A percentile compares a stretch with the other conserved stretches of the same genome.
phyloP scores from a whole-genome alignment of 2,329 filamentous ascomycete genomes.

The Xylariaceae sp. region DNA sequence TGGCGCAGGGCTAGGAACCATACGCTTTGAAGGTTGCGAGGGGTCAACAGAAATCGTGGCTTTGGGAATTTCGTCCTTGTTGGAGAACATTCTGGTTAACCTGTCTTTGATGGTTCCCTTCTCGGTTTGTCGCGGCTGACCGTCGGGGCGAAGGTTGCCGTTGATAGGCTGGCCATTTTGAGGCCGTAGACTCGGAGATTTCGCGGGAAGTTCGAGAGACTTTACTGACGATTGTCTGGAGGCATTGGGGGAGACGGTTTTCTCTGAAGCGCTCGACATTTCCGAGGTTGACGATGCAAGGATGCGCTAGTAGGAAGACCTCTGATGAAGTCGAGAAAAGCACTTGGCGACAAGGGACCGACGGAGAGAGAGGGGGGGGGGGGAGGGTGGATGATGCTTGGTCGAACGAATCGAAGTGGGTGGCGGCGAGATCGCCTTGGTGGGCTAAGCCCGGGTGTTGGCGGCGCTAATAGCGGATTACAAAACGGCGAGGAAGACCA shows the following conservation, averaged over 20 bases:
- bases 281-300: slow-evolving; percentile 20
- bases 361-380: too few species aligned
- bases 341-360: slow-evolving; percentile 32
- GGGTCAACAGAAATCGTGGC: slow-evolving; percentile 39
- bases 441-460: slow-evolving; percentile 39
- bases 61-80: slow-evolving; percentile 52
- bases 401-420: slow-evolving; percentile 23
- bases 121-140: slow-evolving; percentile 47
- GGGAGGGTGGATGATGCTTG: slow-evolving; percentile 19
- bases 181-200: slow-evolving; percentile 34
- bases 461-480: slow-evolving; percentile 32
- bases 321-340: slow-evolving; percentile 24
- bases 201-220: slow-evolving; percentile 36
- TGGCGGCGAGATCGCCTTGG: slow-evolving; percentile 36
- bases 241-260: slow-evolving; percentile 35
- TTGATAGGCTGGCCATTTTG: slow-evolving; percentile 38
- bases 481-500: slow-evolving; percentile 34
- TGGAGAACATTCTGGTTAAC: slow-evolving; percentile 66
- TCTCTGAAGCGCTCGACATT: slow-evolving; percentile 40
- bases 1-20: slow-evolving; percentile 31
- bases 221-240: slow-evolving; percentile 40
- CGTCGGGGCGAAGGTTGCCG: slow-evolving; percentile 37
- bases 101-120: slow-evolving; percentile 66
- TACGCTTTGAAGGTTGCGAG: slow-evolving; percentile 35
- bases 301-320: slow-evolving; percentile 9